Evolutionary conservation across 2,329 filamentous ascomycete genomes (phyloP).

Genomic region (Fusarium clavum): DNA sequence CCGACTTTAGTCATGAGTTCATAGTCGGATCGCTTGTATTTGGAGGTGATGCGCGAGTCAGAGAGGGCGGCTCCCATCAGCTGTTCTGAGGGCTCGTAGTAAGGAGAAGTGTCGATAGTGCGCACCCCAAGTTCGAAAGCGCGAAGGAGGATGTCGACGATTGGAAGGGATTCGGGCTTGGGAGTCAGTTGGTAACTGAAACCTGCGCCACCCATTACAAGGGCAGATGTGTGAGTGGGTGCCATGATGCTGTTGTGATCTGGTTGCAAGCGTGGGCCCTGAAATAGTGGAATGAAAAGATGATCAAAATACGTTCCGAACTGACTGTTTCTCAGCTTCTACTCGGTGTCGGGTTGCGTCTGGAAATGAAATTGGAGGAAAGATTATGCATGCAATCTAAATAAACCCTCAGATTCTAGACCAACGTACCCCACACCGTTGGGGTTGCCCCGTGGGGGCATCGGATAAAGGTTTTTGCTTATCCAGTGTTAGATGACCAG

Average conservation of each 20-base stretch:
- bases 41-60: background rate
- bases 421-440: background rate
- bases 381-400: background rate
- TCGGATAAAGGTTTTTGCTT: background rate
- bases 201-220: constrained; percentile 5
- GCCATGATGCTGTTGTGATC: background rate
- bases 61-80: constrained; percentile 9
- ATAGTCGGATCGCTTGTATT: background rate
- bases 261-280: background rate
- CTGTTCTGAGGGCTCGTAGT: constrained; percentile 11
- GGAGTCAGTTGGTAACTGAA: constrained; percentile 10
- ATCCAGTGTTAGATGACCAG: background rate
- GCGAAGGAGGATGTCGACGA: constrained; percentile 5
- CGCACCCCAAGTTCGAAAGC: constrained; percentile 3
- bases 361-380: background rate
- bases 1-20: constrained; percentile 15
- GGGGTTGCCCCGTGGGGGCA: background rate
- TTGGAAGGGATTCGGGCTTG: background rate
- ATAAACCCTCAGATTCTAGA: background rate
- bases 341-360: too few species aligned
- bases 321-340: rapidly evolving
- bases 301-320: rapidly evolving
- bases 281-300: rapidly evolving
- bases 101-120: constrained; percentile 7
- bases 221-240: background rate